Evolutionary conservation across 331 rosid genomes (phyloP), one percentile per base, ranked within the genome.

Genomic region (Arachis monticola): DNA sequence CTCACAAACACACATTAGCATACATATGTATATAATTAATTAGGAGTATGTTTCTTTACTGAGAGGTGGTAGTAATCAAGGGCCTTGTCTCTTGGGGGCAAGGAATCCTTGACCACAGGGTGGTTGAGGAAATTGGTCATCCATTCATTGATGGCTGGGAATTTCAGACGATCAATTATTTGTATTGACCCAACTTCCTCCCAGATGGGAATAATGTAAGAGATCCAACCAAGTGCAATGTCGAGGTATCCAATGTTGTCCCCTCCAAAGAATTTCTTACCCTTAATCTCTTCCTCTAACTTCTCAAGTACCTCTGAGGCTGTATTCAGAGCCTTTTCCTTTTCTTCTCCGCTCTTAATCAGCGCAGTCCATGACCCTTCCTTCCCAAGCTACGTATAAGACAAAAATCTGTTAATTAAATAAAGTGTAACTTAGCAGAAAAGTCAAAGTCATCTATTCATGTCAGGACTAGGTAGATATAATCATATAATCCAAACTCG

Each of bases 151-250:
- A 2, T 73, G 8, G 53, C 64, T 31, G 79, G 45, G 46, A 27
- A 82, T 73, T 61, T 72, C 31, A 3, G 6, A 1, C 82, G 80
- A 10, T 67, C 85, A n/a, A 82, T 5, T 9, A 82, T 53, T 2
- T 72, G 62, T 41, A 45, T 42, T 1, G 69, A 60, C 7, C 82
- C 85, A 51, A 73, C 69, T 67, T 82, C 85, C 58, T 82, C 82
- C 67, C 60, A 72, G 62, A 77, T 11, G 17, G 85, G 82, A 58
- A 82, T 10, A 71, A 68, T 77, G 5, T 60, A 30, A 6, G 73
- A 5, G 7, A 82, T 77, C 85, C 82, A 82, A 8, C 85, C 85
- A 67, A 81, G 35, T 13, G 85, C 63, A 44, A 82, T 32, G 27
- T 82, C 85, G 32, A 82, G 47, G 68, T 72, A 79, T 22, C 83